Conservation (phyloP, 345 rosid genomes). For the Salix suchowensis region DNA sequence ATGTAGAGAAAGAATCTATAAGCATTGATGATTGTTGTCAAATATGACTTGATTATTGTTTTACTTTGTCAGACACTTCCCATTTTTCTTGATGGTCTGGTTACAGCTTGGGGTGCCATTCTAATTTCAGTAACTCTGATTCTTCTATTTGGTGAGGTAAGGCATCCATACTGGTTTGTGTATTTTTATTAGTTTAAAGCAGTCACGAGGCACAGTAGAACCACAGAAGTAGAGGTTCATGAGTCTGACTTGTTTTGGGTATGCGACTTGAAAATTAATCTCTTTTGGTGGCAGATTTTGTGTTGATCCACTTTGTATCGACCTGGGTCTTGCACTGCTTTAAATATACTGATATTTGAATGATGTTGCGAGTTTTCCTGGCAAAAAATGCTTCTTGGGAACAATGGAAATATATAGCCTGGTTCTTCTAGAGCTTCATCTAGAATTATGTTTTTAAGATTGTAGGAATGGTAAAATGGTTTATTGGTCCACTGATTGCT, state of each 20-base stretch:
- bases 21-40: not conserved
- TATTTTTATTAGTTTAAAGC: not conserved
- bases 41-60: not conserved
- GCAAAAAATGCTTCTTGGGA: not conserved
- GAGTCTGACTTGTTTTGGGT: not conserved
- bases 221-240: not conserved
- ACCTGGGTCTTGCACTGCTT: not conserved
- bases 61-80: slow-evolving; percentile 71
- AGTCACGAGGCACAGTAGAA: not conserved
- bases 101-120: slow-evolving; percentile 83
- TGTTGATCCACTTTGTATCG: not conserved
- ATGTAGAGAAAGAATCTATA: not conserved
- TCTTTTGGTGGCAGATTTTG: not conserved
- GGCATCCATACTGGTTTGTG: slow-evolving; percentile 11
- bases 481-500: slow-evolving; percentile 1
- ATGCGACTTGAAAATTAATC: not conserved
- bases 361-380: not conserved
- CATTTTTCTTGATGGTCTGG: slow-evolving; percentile 76
- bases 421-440: not conserved
- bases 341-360: not conserved
- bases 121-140: slow-evolving; percentile 89
- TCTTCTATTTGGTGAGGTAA: slow-evolving; percentile 97
- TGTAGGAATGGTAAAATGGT: not conserved
- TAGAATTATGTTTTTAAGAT: not conserved
- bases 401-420: not conserved